phyloP scores from a whole-genome alignment of 1,139 yeast genomes.

The Debaryomyces coudertii region DNA sequence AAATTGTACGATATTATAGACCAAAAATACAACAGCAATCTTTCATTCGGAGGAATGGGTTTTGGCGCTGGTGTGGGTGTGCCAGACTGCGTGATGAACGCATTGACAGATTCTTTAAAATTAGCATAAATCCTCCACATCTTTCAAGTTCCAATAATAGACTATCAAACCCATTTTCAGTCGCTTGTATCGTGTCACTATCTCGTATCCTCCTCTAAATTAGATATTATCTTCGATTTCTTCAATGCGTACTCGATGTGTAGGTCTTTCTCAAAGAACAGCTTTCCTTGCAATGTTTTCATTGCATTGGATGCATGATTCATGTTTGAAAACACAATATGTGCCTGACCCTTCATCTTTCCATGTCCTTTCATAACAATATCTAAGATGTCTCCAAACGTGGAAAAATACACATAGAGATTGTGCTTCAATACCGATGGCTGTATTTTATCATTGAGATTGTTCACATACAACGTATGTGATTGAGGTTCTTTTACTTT shows the following conservation, averaged over 20 bases:
- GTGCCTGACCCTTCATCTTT: slow-evolving; percentile 77
- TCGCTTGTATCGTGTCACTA: too few species aligned
- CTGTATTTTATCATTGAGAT: slow-evolving; percentile 65
- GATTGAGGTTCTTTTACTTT: slow-evolving; percentile 9
- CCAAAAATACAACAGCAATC: slow-evolving; percentile 38
- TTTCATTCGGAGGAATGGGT: slow-evolving; percentile 80
- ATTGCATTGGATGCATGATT: slow-evolving; percentile 59
- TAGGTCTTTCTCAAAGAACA: slow-evolving; percentile 61
- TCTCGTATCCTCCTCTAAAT: slow-evolving; percentile 10
- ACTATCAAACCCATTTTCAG: neutral
- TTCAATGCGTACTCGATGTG: slow-evolving; percentile 49
- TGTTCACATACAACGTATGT: slow-evolving; percentile 65
- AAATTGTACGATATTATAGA: slow-evolving; percentile 37
- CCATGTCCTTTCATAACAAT: slow-evolving; percentile 48
- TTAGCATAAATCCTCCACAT: slow-evolving; percentile 5
- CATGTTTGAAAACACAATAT: slow-evolving; percentile 56
- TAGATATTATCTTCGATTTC: slow-evolving; percentile 32
- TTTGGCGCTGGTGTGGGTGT: slow-evolving; percentile 86
- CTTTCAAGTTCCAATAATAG: neutral
- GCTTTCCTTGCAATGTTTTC: slow-evolving; percentile 48
- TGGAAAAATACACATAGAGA: slow-evolving; percentile 63
- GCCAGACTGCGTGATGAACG: slow-evolving; percentile 78
- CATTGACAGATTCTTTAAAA: slow-evolving; percentile 57
- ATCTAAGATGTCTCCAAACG: slow-evolving; percentile 69
- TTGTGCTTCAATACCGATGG: slow-evolving; percentile 50